A percentile compares a stretch with the other conserved stretches of the same genome.
Evolutionary conservation across 2,329 filamentous ascomycete species (phyloP).

Genomic region (Fusarium verrucosum): DNA sequence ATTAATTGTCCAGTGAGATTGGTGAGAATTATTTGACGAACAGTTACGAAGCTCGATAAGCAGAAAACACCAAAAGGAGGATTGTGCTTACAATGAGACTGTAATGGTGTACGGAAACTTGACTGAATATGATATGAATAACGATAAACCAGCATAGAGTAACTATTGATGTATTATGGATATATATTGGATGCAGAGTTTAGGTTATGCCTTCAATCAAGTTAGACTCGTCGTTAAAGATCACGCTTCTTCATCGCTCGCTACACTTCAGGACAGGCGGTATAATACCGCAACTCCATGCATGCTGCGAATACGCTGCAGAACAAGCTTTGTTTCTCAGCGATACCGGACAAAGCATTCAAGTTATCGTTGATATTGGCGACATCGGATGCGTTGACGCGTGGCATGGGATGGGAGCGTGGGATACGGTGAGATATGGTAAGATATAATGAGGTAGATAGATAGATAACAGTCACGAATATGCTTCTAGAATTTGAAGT

Average conservation of each 20-base stretch:
- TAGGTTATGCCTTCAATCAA: not conserved
- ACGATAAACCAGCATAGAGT: too few relatives aligned
- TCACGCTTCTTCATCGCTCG: constrained; percentile 2
- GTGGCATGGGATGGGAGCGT: constrained; percentile 16
- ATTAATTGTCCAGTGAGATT: not conserved
- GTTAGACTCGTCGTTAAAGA: not conserved
- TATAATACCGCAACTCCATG: not conserved
- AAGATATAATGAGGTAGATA: too few relatives aligned
- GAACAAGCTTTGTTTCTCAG: not conserved
- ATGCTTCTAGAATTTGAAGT: constrained; percentile 9
- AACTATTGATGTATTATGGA: too few relatives aligned
- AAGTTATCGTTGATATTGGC: not conserved
- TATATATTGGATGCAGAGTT: not conserved
- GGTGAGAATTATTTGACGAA: not conserved
- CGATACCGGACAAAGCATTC: constrained; percentile 4
- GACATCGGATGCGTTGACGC: constrained; percentile 11
- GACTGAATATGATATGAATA: not conserved
- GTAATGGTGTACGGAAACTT: not conserved
- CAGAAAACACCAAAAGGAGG: not conserved
- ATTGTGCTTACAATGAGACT: not conserved
- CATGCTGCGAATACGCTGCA: not conserved
- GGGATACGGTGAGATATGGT: constrained; percentile 26
- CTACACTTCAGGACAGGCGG: not conserved
- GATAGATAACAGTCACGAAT: constrained; percentile 9
- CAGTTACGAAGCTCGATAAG: not conserved